Base-by-base conservation (phyloP, 1,139 yeast species). In the Schwanniomyces etchellsii region DNA sequence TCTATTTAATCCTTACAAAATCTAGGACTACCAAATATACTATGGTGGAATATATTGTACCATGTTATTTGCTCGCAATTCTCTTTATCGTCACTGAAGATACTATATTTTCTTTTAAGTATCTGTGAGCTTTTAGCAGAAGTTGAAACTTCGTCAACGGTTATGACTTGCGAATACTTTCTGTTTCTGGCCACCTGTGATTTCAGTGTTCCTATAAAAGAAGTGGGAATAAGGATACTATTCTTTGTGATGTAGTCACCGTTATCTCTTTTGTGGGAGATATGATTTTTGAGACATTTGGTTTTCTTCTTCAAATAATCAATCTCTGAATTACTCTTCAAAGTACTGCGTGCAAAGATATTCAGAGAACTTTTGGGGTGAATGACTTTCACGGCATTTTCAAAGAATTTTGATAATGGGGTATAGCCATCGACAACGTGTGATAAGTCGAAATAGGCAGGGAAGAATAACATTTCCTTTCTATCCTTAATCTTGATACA, bases 31-130 rank as follows among this genome's bases (percentile, higher is more conserved):
- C 75, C 75, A 44, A 70, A 70, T 14, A 70, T 52, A 31, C 71
- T 61, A 33, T 68, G 70, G 37, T 62, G 72, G 41, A 70, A 64
- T 1, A 70, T 62, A 36, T 62, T 69, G 33, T 47, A 64, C 76
- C 76, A 70, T 1, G 74, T 70, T 10, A 70, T 60, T n/a, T 59
- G 60, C 31, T 61, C 67, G 48, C 76, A 70, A 24, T 52, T 43
- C 9, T 40, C 39, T n/a, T n/a, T n/a, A 14, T 43, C 52, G 16
- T 40, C 36, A 29, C 52, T 47, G 31, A 45, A 47, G 7, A 44
- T 42, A 17, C 32, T 36, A n/a, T n/a, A n/a, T 16, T 20, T 27
- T 22, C 37, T 35, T 29, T 31, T 27, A 5, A 12, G 25, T 23
- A 23, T 11, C 11, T 7, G 12, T 6, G 7, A 7, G 11, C 25